phyloP scores from a whole-genome alignment of 192 early-diverging fungal genomes.

The Podila epigama region DNA sequence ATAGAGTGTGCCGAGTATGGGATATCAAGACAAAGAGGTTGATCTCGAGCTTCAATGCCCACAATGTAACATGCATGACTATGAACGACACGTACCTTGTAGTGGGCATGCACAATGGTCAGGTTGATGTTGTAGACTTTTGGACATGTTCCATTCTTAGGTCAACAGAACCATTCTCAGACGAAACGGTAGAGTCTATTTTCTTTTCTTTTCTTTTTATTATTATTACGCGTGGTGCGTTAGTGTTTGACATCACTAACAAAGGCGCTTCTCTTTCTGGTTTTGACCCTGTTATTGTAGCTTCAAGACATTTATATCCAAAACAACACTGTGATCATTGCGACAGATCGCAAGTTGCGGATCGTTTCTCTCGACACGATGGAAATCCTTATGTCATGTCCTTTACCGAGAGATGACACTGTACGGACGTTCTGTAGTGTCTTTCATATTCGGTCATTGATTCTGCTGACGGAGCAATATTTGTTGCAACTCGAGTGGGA shows the following conservation, averaged over 20 bases:
- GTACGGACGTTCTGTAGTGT: constrained; percentile 25
- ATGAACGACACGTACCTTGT: constrained; percentile 38
- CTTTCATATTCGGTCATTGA: constrained; percentile 38
- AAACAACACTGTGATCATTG: constrained; percentile 34
- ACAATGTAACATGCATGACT: constrained; percentile 31
- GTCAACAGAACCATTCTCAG: constrained; percentile 12
- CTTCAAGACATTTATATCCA: constrained; percentile 46
- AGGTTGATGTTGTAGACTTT: constrained; percentile 28
- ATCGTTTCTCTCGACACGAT: constrained; percentile 36
- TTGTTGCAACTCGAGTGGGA: constrained; percentile 41
- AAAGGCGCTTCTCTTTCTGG: too few relatives aligned
- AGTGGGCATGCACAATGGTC: constrained; percentile 10
- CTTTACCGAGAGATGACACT: constrained; percentile 5
- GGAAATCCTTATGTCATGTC: constrained; percentile 7
- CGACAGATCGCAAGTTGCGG: constrained; percentile 17
- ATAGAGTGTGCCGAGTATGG: constrained; percentile 39
- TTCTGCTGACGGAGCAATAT: constrained; percentile 34
- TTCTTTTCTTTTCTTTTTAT: neutral
- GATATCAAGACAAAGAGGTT: constrained; percentile 11
- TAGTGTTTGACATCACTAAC: too few relatives aligned
- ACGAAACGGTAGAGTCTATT: constrained; percentile 15
- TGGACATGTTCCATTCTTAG: constrained; percentile 12
- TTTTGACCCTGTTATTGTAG: constrained; percentile 11
- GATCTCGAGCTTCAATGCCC: constrained; percentile 11
- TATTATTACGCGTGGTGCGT: too few relatives aligned